Percentiles rank a stretch among this genome's conserved stretches.
Conservation (phyloP, 2,329 filamentous ascomycete genomes). For the Colletotrichum karsti region DNA sequence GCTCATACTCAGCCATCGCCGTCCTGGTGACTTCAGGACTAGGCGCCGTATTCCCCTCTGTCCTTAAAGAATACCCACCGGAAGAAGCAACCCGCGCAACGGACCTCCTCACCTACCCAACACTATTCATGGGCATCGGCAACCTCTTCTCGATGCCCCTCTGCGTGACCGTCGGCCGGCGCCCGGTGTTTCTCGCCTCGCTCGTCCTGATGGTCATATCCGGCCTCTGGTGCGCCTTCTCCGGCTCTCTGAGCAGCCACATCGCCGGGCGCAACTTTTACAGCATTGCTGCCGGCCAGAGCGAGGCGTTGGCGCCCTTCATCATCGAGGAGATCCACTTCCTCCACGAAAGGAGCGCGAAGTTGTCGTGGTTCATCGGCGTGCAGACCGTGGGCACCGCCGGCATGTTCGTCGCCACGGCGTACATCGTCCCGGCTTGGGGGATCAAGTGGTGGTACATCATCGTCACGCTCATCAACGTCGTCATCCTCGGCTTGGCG, state of each 20-base stretch:
- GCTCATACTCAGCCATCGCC: conserved; percentile 25
- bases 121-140: conserved; percentile 38
- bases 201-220: conserved; percentile 35
- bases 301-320: conserved; percentile 35
- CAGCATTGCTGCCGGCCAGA: conserved; percentile 41
- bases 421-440: conserved; percentile 29
- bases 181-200: conserved; percentile 39
- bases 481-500: conserved; percentile 12
- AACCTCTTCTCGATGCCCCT: conserved; percentile 43
- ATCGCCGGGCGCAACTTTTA: conserved; percentile 38
- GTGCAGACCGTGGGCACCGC: conserved; percentile 29
- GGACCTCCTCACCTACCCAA: conserved; percentile 41
- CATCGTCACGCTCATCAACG: conserved; percentile 31
- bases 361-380: conserved; percentile 29
- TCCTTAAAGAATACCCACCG: conserved; percentile 29
- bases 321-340: conserved; percentile 36
- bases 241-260: neutral
- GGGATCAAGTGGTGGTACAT: conserved; percentile 34
- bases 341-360: conserved; percentile 30
- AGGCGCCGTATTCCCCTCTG: conserved; percentile 24
- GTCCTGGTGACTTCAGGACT: conserved; percentile 29
- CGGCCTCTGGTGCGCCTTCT: conserved; percentile 28
- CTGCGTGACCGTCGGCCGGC: conserved; percentile 38
- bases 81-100: conserved; percentile 14
- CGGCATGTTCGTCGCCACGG: conserved; percentile 29